phyloP scores from a whole-genome alignment of 1,284 basidiomycete genomes.

The Acaromyces ingoldii region DNA sequence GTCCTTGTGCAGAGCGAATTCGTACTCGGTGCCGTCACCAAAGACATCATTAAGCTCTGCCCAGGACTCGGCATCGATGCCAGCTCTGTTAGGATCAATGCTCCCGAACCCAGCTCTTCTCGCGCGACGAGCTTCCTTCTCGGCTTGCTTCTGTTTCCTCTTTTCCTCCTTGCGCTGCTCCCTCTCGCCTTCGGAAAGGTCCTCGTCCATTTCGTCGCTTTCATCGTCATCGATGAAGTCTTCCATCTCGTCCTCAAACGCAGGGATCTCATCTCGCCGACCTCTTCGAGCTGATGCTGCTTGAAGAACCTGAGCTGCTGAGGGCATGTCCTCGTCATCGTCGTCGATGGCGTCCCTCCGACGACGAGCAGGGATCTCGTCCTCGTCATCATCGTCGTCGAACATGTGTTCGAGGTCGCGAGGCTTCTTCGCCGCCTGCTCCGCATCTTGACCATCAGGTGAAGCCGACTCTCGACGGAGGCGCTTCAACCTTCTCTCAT shows the following conservation, averaged over 20 bases:
- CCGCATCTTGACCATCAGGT: conserved; percentile 51
- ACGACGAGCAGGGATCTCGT: conserved; percentile 17
- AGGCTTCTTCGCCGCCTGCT: conserved; percentile 50
- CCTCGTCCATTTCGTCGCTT: conserved; percentile 44
- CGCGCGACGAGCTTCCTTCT: conserved; percentile 30
- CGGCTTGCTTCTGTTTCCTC: conserved; percentile 54
- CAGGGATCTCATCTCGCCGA: background rate
- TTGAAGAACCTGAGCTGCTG: conserved; percentile 34
- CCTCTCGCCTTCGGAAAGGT: conserved; percentile 56
- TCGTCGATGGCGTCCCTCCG: conserved; percentile 50
- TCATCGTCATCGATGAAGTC: conserved; percentile 76
- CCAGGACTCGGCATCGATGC: conserved; percentile 68
- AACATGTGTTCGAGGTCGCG: conserved; percentile 73
- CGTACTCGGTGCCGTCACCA: conserved; percentile 93
- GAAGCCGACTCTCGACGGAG: conserved; percentile 57
- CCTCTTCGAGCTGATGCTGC: conserved; percentile 12
- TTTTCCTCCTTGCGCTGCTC: conserved; percentile 66
- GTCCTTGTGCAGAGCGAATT: conserved; percentile 82
- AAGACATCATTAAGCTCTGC: conserved; percentile 95
- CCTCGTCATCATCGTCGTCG: conserved; percentile 66
- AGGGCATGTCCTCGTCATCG: conserved; percentile 54
- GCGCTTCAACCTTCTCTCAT: conserved; percentile 36
- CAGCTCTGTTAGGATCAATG: conserved; percentile 32
- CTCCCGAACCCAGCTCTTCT: conserved; percentile 68
- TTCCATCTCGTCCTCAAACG: conserved; percentile 53